Percentiles rank a stretch among this genome's conserved stretches.
Evolutionary conservation across 1,139 yeast species (phyloP).

Genomic region (Tardiomyces blankii): DNA sequence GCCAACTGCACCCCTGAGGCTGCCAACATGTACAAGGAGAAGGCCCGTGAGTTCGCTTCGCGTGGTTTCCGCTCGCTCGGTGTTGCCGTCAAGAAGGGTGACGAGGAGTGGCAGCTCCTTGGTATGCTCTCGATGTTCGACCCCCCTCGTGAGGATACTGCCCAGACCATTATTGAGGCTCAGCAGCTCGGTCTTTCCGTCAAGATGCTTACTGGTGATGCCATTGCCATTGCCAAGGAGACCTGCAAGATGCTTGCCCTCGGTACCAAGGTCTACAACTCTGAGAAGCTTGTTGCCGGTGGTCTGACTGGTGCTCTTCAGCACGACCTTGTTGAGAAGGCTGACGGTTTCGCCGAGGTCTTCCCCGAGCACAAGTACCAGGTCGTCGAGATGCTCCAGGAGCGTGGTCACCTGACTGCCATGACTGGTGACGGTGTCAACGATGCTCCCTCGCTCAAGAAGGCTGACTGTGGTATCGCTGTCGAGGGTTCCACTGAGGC

Average conservation of each 20-base stretch:
- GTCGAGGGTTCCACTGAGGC: slow-evolving; percentile 83
- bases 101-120: slow-evolving; percentile 96
- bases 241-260: slow-evolving; percentile 82
- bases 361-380: slow-evolving; percentile 80
- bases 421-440: slow-evolving; percentile 89
- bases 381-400: slow-evolving; percentile 73
- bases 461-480: slow-evolving; percentile 80
- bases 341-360: slow-evolving; percentile 74
- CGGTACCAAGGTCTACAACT: slow-evolving; percentile 69
- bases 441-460: slow-evolving; percentile 72
- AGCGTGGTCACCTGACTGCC: slow-evolving; percentile 60
- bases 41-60: slow-evolving; percentile 63
- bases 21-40: slow-evolving; percentile 91
- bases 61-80: slow-evolving; percentile 79
- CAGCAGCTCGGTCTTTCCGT: slow-evolving; percentile 73
- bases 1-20: slow-evolving; percentile 94
- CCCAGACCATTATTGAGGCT: slow-evolving; percentile 54
- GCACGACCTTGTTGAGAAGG: slow-evolving; percentile 61
- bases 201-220: slow-evolving; percentile 82
- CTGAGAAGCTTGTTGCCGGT: slow-evolving; percentile 33
- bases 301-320: slow-evolving; percentile 62
- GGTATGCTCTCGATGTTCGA: slow-evolving; percentile 89
- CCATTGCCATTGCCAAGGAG: slow-evolving; percentile 71
- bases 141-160: slow-evolving; percentile 70
- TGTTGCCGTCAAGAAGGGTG: slow-evolving; percentile 83